These are phyloP conservation scores for Cryptococcus sp. DNA, from an alignment of 1,284 basidiomycete genomes.

Conservation along the genomic window DNA sequence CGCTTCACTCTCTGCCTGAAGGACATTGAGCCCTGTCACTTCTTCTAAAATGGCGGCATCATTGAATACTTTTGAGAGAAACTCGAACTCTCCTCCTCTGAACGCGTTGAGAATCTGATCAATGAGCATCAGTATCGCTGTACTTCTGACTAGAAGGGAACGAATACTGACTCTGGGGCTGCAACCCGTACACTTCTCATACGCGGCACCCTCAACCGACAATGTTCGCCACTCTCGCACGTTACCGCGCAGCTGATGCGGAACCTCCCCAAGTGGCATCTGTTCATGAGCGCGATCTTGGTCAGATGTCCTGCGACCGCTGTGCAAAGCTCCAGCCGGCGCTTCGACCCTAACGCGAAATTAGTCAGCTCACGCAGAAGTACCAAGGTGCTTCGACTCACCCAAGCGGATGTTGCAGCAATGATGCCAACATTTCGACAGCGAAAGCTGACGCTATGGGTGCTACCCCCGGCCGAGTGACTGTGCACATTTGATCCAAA, in stretches of 20 bases:
- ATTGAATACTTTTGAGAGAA: conserved; percentile 82
- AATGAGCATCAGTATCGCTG: neutral
- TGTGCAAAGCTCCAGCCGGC: too few relatives aligned
- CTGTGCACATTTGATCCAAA: conserved; percentile 98
- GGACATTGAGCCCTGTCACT: conserved; percentile 80
- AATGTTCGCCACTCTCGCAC: conserved; percentile 82
- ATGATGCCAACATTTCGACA: conserved; percentile 85
- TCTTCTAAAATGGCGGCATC: conserved; percentile 77
- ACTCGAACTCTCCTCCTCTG: conserved; percentile 69
- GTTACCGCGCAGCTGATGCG: conserved; percentile 91
- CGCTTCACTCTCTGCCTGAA: conserved; percentile 77
- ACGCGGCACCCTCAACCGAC: conserved; percentile 81
- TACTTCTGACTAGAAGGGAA: neutral
- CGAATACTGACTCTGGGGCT: conserved; percentile 65
- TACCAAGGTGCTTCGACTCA: conserved; percentile 49
- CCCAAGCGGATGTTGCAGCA: conserved; percentile 88
- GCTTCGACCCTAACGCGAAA: too few relatives aligned
- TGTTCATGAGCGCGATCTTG: too few relatives aligned
- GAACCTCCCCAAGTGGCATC: conserved; percentile 77
- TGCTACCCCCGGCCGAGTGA: conserved; percentile 93
- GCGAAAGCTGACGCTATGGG: conserved; percentile 88
- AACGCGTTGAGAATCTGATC: conserved; percentile 75
- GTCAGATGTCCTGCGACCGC: too few relatives aligned
- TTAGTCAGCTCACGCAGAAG: too few relatives aligned
- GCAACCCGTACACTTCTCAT: conserved; percentile 87